phyloP scores from a whole-genome alignment of 1,139 yeast species.

The Yamadazyma kanchanaburiensis region DNA sequence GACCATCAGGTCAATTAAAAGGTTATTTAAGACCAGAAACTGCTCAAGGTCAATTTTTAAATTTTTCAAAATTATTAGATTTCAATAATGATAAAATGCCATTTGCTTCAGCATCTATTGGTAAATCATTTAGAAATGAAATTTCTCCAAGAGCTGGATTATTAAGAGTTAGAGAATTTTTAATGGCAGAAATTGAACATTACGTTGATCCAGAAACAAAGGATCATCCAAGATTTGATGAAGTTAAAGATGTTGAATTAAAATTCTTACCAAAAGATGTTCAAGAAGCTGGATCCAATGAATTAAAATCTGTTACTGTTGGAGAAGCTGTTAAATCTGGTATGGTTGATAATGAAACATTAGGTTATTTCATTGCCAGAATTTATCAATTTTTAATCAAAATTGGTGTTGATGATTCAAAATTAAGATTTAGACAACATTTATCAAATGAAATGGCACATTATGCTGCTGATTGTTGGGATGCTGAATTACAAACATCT shows the following conservation, averaged over 20 bases:
- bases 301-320: constrained; percentile 58
- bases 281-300: constrained; percentile 83
- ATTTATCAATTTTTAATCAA: constrained; percentile 79
- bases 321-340: constrained; percentile 89
- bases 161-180: constrained; percentile 95
- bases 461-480: constrained; percentile 99
- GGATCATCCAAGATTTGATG: constrained; percentile 73
- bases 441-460: constrained; percentile 99
- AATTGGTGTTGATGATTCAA: constrained; percentile 83
- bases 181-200: constrained; percentile 99
- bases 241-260: constrained; percentile 70
- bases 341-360: constrained; percentile 93
- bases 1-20: constrained; percentile 95
- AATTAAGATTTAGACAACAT: constrained; percentile 97
- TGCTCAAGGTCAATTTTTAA: constrained; percentile 98
- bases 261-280: constrained; percentile 79
- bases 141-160: constrained; percentile 98
- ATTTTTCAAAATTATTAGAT: constrained; percentile 89
- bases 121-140: constrained; percentile 98
- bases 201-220: constrained; percentile 92
- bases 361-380: constrained; percentile 95
- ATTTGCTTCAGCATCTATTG: constrained; percentile 97
- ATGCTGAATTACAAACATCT: constrained; percentile 92
- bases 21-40: constrained; percentile 98
- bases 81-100: constrained; percentile 97